Evolutionary conservation across 2,329 filamentous ascomycete genomes (phyloP).

Genomic region (Penicillium corylophilum): DNA sequence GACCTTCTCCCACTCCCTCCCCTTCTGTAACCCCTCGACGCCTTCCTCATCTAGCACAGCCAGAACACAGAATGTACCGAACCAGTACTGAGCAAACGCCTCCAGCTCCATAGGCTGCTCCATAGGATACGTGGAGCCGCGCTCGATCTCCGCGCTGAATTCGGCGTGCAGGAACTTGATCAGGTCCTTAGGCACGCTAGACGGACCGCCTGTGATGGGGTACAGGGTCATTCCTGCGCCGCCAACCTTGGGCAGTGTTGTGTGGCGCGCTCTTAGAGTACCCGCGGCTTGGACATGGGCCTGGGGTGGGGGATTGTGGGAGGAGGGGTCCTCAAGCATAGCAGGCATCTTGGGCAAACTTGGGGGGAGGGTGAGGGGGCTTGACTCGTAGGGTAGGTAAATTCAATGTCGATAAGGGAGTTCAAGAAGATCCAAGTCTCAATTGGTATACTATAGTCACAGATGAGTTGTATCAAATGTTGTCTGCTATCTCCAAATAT

Average conservation of each 20-base stretch:
- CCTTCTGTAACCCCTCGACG: slow-evolving; percentile 20
- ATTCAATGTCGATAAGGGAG: too few relatives aligned
- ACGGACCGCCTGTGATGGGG: slow-evolving; percentile 26
- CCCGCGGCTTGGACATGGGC: slow-evolving; percentile 18
- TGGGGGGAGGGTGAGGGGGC: background rate
- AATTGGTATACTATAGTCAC: background rate
- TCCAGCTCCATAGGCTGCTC: slow-evolving; percentile 32
- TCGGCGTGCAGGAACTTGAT: slow-evolving; percentile 32
- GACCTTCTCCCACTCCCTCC: slow-evolving; percentile 34
- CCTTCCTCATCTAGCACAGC: slow-evolving; percentile 26
- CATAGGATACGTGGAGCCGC: slow-evolving; percentile 42
- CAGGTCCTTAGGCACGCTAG: slow-evolving; percentile 24
- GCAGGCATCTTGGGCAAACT: slow-evolving; percentile 35
- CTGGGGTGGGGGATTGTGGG: slow-evolving; percentile 27
- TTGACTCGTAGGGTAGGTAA: too few relatives aligned
- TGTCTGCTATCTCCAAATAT: background rate
- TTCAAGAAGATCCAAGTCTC: background rate
- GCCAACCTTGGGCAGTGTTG: slow-evolving; percentile 25
- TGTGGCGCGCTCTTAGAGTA: slow-evolving; percentile 23
- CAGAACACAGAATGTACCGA: slow-evolving; percentile 39
- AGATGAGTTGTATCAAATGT: background rate
- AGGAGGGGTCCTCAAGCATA: slow-evolving; percentile 37
- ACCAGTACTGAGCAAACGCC: slow-evolving; percentile 38
- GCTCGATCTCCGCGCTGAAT: slow-evolving; percentile 36
- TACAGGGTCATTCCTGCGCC: slow-evolving; percentile 27